Evolutionary conservation across 768 basidiomycete species (phyloP), one percentile per base, ranked within the genome.

Genomic region (Pisolithus microcarpus): DNA sequence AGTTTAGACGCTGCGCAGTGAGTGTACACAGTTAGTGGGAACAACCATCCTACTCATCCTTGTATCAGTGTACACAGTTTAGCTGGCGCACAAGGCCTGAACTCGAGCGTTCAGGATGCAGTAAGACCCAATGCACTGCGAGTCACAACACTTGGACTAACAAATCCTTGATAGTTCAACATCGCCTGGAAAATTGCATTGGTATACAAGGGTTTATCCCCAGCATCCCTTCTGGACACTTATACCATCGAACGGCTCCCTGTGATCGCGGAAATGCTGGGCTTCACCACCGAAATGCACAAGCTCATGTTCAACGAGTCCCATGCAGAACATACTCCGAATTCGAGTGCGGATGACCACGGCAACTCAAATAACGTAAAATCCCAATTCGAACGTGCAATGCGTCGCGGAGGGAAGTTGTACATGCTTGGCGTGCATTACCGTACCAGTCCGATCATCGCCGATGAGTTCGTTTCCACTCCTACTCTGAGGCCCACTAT

Each of bases 101-200:
- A 58, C 48, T 52, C 53, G 3, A 37, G 44, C 47, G 46, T 55
- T n/a, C 54, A 55, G 38, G 57, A 52, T 50, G 31, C 49, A 13
- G 52, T 46, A 8, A 42, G 28, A 31, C 21, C 39, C 15, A 15
- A 34, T 11, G 2, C 11, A 34, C 2, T n/a, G 16, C 16, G n/a
- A 1, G 26, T 15, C 34, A 34, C 13, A 34, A 4, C 23, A 37
- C 38, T 42, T 40, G 7, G 13, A 2, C 18, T 3, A 44, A 19
- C 38, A 26, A 5, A 48, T 15, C 5, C 43, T 46, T 46, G 1
- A 23, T 11, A 75, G 71, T 59, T 67, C 54, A 77, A 78, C 54
- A 57, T 77, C 1, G 67, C 61, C 0, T 76, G 74, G 77, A 78
- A 78, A 53, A 56, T 77, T 11, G 63, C 74, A 4, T 64, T 75